A percentile compares a stretch with the other conserved stretches of the same genome.
phyloP scores from a whole-genome alignment of 306 rosid genomes.

The Malus sylvestris region DNA sequence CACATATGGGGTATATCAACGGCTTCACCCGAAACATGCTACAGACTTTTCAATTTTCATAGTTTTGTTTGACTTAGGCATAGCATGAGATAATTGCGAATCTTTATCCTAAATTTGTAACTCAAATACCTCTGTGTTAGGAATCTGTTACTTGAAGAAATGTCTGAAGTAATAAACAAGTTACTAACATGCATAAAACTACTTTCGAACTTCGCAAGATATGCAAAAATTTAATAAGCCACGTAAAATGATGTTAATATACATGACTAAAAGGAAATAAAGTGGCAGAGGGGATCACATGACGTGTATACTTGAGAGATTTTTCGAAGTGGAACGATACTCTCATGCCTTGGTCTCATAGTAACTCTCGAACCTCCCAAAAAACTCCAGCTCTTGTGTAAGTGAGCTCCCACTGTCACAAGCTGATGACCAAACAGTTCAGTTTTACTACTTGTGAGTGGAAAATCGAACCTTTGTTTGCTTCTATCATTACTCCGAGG shows the following conservation, averaged over 20 bases:
- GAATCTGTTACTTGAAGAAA: neutral
- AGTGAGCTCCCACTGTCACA: constrained; percentile 19
- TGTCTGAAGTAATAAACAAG: neutral
- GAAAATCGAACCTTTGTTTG: constrained; percentile 25
- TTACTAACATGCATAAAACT: neutral
- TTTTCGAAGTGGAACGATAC: constrained; percentile 29
- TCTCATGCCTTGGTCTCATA: constrained; percentile 43
- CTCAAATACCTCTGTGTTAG: neutral
- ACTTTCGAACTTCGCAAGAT: neutral
- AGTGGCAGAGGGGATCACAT: constrained; percentile 45
- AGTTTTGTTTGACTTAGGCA: neutral
- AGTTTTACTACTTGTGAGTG: constrained; percentile 34
- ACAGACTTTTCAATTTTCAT: neutral
- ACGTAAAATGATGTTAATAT: neutral
- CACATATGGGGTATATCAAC: neutral
- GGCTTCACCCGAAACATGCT: neutral
- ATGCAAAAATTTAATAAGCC: neutral
- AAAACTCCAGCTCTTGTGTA: constrained; percentile 62
- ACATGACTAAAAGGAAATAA: neutral
- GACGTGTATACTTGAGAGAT: constrained; percentile 46
- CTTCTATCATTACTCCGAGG: constrained; percentile 25
- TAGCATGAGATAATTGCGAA: neutral
- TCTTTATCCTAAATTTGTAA: neutral
- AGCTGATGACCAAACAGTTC: constrained; percentile 27
- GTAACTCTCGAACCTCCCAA: constrained; percentile 58